Evolutionary conservation across 495 filamentous ascomycete genomes (phyloP).

Genomic region (Talaromyces thailandensis): DNA sequence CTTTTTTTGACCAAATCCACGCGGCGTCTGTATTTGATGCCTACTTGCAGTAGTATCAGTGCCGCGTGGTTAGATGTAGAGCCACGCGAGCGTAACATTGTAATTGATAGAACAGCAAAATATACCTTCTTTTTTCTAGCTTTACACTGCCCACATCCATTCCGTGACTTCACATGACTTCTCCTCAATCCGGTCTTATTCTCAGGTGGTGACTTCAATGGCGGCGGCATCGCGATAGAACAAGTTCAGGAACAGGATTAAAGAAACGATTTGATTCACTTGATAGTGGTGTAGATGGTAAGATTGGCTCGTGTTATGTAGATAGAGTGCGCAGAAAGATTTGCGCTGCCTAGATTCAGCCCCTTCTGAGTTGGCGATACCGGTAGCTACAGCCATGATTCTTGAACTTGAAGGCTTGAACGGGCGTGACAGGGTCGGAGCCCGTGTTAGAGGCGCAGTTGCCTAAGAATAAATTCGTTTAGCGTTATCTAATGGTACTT

Average conservation of each 20-base stretch:
- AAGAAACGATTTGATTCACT: not conserved
- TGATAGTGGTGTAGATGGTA: not conserved
- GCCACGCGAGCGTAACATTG: not conserved
- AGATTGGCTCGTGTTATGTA: not conserved
- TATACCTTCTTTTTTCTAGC: constrained; percentile 4
- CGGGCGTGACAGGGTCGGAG: not conserved
- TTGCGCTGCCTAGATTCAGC: constrained; percentile 4
- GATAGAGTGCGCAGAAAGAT: not conserved
- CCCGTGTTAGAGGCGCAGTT: not conserved
- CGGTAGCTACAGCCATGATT: not conserved
- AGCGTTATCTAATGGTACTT: not conserved
- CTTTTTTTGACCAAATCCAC: not conserved
- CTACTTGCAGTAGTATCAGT: not conserved
- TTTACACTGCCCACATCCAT: constrained; percentile 4
- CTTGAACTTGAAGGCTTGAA: no score
- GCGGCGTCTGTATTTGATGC: not conserved
- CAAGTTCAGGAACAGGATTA: not conserved
- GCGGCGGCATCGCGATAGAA: not conserved
- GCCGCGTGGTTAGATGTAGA: not conserved
- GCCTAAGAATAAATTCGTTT: not conserved
- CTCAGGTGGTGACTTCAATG: not conserved
- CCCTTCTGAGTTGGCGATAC: not conserved
- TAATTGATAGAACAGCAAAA: not conserved
- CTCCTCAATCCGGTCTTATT: constrained; percentile 1
- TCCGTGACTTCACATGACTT: constrained; percentile 5